phyloP scores from a whole-genome alignment of 2,329 filamentous ascomycete genomes.

The Penicillium occitanis region DNA sequence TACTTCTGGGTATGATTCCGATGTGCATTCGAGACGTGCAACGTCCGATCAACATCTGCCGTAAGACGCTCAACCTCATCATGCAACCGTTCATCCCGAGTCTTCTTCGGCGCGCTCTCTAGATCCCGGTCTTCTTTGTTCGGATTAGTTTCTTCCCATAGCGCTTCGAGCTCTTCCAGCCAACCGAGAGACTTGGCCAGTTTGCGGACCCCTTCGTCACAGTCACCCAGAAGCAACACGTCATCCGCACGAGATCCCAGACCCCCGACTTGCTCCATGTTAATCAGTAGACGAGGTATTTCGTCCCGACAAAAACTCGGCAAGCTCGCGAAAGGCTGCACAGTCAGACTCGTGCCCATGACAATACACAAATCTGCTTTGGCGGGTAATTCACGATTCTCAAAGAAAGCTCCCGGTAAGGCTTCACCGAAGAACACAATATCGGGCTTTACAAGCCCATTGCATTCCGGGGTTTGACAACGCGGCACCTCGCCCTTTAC shows the following conservation, averaged over 20 bases:
- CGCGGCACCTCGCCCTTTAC: conserved; percentile 66
- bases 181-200: conserved; percentile 81
- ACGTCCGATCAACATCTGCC: conserved; percentile 57
- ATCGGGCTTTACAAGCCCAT: conserved; percentile 84
- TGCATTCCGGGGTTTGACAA: conserved; percentile 63
- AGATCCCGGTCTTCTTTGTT: conserved; percentile 55
- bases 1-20: conserved; percentile 40
- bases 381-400: conserved; percentile 54
- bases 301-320: conserved; percentile 62
- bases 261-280: conserved; percentile 77
- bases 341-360: conserved; percentile 82
- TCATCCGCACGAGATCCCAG: conserved; percentile 78
- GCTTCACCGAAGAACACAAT: conserved; percentile 92
- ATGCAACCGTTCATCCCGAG: conserved; percentile 56
- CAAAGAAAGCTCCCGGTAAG: conserved; percentile 65
- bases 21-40: conserved; percentile 51
- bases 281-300: conserved; percentile 79
- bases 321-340: conserved; percentile 85
- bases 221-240: conserved; percentile 77
- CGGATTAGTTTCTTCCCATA: conserved; percentile 71
- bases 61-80: conserved; percentile 61
- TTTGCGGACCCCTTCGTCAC: conserved; percentile 75
- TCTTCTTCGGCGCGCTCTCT: conserved; percentile 40
- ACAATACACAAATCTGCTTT: conserved; percentile 77
- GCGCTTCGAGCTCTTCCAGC: conserved; percentile 73